Conservation (phyloP, 1,139 yeast genomes). For the Diutina ranongensis region DNA sequence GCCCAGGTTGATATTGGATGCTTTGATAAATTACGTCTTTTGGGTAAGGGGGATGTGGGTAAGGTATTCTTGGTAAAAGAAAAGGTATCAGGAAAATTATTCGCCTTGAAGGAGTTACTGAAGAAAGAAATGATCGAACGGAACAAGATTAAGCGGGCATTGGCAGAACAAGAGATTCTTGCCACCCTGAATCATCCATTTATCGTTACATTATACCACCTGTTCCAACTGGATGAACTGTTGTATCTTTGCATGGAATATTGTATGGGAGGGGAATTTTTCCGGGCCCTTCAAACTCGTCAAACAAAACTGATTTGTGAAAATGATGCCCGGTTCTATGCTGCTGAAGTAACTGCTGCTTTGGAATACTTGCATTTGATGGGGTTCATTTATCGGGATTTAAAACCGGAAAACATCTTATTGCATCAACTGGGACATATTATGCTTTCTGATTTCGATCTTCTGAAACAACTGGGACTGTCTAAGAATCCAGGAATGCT, state of each 20-base stretch:
- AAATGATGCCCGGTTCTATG: slow-evolving; percentile 84
- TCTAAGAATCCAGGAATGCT: slow-evolving; percentile 42
- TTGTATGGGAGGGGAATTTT: slow-evolving; percentile 99
- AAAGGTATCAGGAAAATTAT: slow-evolving; percentile 58
- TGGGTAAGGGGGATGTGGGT: slow-evolving; percentile 98
- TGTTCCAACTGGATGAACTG: slow-evolving; percentile 89
- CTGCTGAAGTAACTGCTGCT: slow-evolving; percentile 96
- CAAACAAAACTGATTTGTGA: slow-evolving; percentile 79
- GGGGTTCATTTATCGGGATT: slow-evolving; percentile 93
- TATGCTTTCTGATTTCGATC: slow-evolving; percentile 93
- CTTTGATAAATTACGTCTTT: slow-evolving; percentile 74
- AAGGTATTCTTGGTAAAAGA: slow-evolving; percentile 88
- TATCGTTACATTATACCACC: slow-evolving; percentile 89
- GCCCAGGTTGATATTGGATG: slow-evolving; percentile 80
- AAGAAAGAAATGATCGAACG: slow-evolving; percentile 92
- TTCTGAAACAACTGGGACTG: slow-evolving; percentile 79
- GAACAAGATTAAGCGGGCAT: slow-evolving; percentile 85
- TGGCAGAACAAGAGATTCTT: slow-evolving; percentile 93
- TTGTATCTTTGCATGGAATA: slow-evolving; percentile 97
- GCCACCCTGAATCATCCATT: slow-evolving; percentile 96
- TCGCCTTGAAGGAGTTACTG: slow-evolving; percentile 86
- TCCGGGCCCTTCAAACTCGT: slow-evolving; percentile 89
- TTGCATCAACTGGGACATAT: slow-evolving; percentile 95
- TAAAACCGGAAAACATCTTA: slow-evolving; percentile 89
- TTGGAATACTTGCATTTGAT: slow-evolving; percentile 87